phyloP scores from a whole-genome alignment of 2,329 filamentous ascomycete genomes.

The Paecilomyces dactylethromorphus region DNA sequence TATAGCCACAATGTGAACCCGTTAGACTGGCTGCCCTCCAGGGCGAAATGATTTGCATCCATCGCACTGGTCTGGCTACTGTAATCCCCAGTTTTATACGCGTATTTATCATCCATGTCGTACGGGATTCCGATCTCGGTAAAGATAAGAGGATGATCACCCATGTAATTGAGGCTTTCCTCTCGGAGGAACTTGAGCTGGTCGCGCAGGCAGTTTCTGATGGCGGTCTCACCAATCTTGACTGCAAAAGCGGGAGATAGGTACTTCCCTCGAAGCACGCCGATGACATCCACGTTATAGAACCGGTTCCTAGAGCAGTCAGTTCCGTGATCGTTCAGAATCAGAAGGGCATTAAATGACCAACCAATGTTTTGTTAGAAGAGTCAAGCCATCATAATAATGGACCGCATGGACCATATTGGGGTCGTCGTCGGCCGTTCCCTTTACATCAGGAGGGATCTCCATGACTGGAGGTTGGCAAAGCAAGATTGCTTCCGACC shows the following conservation, averaged over 20 bases:
- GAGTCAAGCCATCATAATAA: slow-evolving; percentile 92
- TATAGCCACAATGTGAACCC: slow-evolving; percentile 92
- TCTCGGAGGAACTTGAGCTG: slow-evolving; percentile 76
- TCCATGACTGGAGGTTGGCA: slow-evolving; percentile 90
- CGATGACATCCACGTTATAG: slow-evolving; percentile 96
- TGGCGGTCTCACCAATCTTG: slow-evolving; percentile 86
- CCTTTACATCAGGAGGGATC: slow-evolving; percentile 81
- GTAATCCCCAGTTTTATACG: slow-evolving; percentile 94
- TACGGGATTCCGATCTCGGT: slow-evolving; percentile 97
- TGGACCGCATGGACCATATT: slow-evolving; percentile 90
- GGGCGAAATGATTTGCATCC: slow-evolving; percentile 90
- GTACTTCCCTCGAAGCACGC: slow-evolving; percentile 83
- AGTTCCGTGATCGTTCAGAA: slow-evolving; percentile 8
- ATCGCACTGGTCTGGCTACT: slow-evolving; percentile 85
- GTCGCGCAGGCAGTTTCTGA: slow-evolving; percentile 85
- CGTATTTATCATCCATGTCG: slow-evolving; percentile 95
- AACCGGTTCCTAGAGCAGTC: slow-evolving; percentile 60
- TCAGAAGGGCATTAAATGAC: slow-evolving; percentile 9
- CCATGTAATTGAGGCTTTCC: slow-evolving; percentile 83
- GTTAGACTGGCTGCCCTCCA: slow-evolving; percentile 76
- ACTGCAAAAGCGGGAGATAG: slow-evolving; percentile 84
- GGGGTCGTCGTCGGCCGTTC: slow-evolving; percentile 78
- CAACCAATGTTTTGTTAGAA: slow-evolving; percentile 94
- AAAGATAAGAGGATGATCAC: slow-evolving; percentile 79
- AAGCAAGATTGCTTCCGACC: slow-evolving; percentile 77